Evolutionary conservation across 768 basidiomycete species (phyloP).

Genomic region (Kwoniella sp.): DNA sequence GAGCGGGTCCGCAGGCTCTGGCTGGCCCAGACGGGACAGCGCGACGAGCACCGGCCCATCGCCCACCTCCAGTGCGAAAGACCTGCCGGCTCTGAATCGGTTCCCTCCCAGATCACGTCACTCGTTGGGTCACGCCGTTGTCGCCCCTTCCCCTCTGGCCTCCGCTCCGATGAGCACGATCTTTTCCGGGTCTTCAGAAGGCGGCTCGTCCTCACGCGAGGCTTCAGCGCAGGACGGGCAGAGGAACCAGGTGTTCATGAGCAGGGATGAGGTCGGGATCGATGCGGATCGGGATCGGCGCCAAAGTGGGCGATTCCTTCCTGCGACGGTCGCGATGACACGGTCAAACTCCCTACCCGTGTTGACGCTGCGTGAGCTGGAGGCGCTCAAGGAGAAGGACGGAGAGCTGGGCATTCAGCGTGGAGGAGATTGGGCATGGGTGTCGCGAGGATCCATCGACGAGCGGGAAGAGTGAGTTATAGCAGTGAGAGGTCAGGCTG

Average conservation of each 20-base stretch:
- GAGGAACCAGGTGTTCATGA: slow-evolving; percentile 6
- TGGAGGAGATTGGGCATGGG: slow-evolving; percentile 42
- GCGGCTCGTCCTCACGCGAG: slow-evolving; percentile 11
- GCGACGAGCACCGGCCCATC: not conserved
- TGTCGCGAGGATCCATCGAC: slow-evolving; percentile 20
- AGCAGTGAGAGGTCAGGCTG: not conserved
- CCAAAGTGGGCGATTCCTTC: not conserved
- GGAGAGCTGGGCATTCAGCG: slow-evolving; percentile 43
- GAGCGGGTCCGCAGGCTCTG: not conserved
- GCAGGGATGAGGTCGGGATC: slow-evolving; percentile 5
- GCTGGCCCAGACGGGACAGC: slow-evolving; percentile 16
- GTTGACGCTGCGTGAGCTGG: slow-evolving; percentile 35
- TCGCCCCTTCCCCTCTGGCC: slow-evolving; percentile 26
- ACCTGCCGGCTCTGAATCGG: not conserved
- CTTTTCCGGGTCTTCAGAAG: slow-evolving; percentile 13
- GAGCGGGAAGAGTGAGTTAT: slow-evolving; percentile 19
- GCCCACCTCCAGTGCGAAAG: slow-evolving; percentile 1
- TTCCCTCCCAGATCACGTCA: slow-evolving; percentile 17
- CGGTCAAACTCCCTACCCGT: slow-evolving; percentile 40
- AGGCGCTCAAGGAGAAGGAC: slow-evolving; percentile 42
- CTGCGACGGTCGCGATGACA: slow-evolving; percentile 38
- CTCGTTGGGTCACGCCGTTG: slow-evolving; percentile 4
- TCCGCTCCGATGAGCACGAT: slow-evolving; percentile 36
- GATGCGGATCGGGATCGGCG: not conserved
- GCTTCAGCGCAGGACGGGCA: slow-evolving; percentile 3